phyloP scores from a whole-genome alignment of 2,329 filamentous ascomycete species.

The Aureobasidium melanogenum region DNA sequence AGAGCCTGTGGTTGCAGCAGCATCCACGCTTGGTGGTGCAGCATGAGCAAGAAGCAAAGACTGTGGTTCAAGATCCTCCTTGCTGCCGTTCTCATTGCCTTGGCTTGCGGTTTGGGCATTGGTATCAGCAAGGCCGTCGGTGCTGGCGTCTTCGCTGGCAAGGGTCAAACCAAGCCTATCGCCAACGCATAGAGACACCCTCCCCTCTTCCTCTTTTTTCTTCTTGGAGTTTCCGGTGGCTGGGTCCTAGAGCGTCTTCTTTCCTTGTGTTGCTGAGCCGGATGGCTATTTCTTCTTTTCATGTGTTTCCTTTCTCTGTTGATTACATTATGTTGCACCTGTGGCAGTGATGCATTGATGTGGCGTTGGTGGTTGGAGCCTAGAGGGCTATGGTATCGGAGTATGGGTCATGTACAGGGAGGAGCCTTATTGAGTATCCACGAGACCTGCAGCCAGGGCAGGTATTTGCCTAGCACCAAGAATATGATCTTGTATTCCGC shows the following conservation, averaged over 20 bases:
- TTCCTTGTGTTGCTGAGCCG: neutral
- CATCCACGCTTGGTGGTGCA: constrained; percentile 26
- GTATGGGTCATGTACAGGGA: neutral
- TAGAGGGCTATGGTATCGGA: neutral
- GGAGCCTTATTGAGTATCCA: neutral
- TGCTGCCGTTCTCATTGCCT: constrained; percentile 36
- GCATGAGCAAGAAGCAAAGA: constrained; percentile 35
- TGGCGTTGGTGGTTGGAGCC: constrained; percentile 3
- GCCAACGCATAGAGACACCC: neutral
- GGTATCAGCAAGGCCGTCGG: constrained; percentile 41
- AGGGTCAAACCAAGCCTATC: constrained; percentile 26
- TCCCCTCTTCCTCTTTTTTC: neutral
- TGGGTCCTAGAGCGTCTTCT: neutral
- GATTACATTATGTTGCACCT: constrained; percentile 3
- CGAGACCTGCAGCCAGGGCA: neutral
- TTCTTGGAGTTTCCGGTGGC: neutral
- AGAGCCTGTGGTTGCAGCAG: constrained; percentile 28
- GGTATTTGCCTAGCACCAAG: neutral
- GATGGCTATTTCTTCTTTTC: neutral
- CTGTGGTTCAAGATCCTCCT: constrained; percentile 37
- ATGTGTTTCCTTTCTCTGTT: constrained; percentile 1
- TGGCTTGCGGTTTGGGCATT: constrained; percentile 39
- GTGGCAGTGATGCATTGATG: constrained; percentile 8
- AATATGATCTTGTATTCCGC: constrained; percentile 7
- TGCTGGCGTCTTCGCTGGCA: constrained; percentile 36